Base-by-base conservation (phyloP, 2,329 filamentous ascomycete species). In the Cercospora sp. region DNA sequence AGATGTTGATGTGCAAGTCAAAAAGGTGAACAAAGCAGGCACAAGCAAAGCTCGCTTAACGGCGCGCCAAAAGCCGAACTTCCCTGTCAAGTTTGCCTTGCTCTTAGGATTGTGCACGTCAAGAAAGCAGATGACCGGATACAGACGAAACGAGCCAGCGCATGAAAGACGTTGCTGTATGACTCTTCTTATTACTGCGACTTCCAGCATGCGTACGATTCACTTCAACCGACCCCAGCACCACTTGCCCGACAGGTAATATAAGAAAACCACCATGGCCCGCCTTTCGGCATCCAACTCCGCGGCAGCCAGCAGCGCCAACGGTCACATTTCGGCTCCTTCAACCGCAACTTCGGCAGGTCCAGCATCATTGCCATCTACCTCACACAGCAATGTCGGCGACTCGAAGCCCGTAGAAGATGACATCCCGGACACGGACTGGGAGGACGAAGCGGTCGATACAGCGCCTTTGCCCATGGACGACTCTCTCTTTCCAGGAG, bases 401-500 rank as follows among this genome's bases (percentile, higher is more conserved):
- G 31, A 31, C 26, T 13, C 53, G 31, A 60, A 58, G 45, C 31
- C 66, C 40, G 53, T 53, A 23, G 40, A 55, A 8, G 61, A 64
- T 36, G 66, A 64, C 10, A 42, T 64, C 18, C 55, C 42, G 6
- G 63, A 64, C 30, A 28, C 31, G 20, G 66, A 68, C 33, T 60
- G 51, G 58, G 66, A 68, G 30, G 62, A 64, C 16, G 65, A 67
- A 23, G 48, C 48, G 12, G 64, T 68, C 58, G 66, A 68, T 28
- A 64, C 62, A 12, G 40, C 23, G 9, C 60, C 68, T 13, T 58
- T 74, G 3, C 69, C 72, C 16, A 71, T 72, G 60, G 77, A 79
- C 65, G 68, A 71, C 10, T 73, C 74, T 13, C 79, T 83, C 67
- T 79, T 79, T 23, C 82, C 81, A 1, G 75, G 76, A 60, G 80